Evolutionary conservation across 768 basidiomycete genomes (phyloP).

Genomic region (Multifurca ochricompacta): DNA sequence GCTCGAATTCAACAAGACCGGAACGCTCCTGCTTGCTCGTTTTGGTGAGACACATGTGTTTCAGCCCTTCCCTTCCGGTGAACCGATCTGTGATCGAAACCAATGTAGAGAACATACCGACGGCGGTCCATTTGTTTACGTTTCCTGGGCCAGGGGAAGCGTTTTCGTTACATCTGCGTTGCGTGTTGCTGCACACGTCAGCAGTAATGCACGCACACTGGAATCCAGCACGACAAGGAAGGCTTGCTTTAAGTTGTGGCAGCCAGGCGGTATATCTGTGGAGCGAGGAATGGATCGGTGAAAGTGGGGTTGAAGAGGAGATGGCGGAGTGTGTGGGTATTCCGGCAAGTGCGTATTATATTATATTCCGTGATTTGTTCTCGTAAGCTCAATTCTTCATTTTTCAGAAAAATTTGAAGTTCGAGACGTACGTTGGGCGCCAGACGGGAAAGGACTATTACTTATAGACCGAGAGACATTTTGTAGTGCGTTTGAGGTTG

Average conservation of each 20-base stretch:
- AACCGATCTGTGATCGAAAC: slow-evolving; percentile 16
- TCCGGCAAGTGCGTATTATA: slow-evolving; percentile 60
- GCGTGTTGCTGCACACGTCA: slow-evolving; percentile 57
- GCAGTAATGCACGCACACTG: slow-evolving; percentile 63
- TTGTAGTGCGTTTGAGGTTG: slow-evolving; percentile 35
- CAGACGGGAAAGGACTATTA: slow-evolving; percentile 77
- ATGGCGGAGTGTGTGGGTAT: slow-evolving; percentile 89
- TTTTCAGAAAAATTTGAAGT: slow-evolving; percentile 60
- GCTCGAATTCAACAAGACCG: slow-evolving; percentile 76
- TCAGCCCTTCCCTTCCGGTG: neutral
- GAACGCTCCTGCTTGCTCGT: slow-evolving; percentile 63
- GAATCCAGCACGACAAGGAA: slow-evolving; percentile 80
- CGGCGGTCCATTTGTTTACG: slow-evolving; percentile 57
- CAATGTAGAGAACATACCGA: slow-evolving; percentile 52
- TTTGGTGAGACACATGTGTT: slow-evolving; percentile 44
- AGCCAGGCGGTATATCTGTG: slow-evolving; percentile 63
- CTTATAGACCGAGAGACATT: slow-evolving; percentile 72
- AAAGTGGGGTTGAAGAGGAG: slow-evolving; percentile 50
- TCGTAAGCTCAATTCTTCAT: neutral
- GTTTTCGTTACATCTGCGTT: slow-evolving; percentile 54
- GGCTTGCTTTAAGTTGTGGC: slow-evolving; percentile 59
- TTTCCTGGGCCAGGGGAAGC: slow-evolving; percentile 56
- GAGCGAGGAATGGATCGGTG: slow-evolving; percentile 74
- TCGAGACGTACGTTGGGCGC: slow-evolving; percentile 67
- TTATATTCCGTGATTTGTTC: neutral